Evolutionary conservation across 75 land plant species (phyloP).

Genomic region (Pinus albicaulis): DNA sequence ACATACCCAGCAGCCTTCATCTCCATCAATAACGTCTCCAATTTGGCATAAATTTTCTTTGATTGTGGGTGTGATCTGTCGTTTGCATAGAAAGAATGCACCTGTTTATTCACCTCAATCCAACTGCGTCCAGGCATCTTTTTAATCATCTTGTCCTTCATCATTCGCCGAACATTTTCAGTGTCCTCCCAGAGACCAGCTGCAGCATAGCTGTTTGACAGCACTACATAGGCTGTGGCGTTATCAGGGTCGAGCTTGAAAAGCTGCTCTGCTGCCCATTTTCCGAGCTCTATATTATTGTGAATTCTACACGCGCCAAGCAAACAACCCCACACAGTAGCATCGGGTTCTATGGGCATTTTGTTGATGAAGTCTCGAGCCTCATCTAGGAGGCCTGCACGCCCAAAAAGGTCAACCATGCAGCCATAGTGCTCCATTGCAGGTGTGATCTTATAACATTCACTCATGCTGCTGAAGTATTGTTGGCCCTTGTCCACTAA

Average conservation of each 20-base stretch:
- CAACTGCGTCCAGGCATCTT: conserved; percentile 14
- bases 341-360: conserved; percentile 11
- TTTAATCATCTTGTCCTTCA: conserved; percentile 6
- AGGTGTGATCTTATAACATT: conserved; percentile 10
- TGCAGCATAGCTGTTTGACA: conserved; percentile 15
- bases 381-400: conserved; percentile 16
- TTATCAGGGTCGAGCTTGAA: background rate
- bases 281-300: conserved; percentile 6
- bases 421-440: conserved; percentile 13
- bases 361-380: conserved; percentile 7
- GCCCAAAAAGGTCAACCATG: conserved; percentile 24
- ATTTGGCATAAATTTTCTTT: background rate
- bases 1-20: conserved; percentile 14
- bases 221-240: conserved; percentile 11
- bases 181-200: conserved; percentile 15
- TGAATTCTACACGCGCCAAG: conserved; percentile 16
- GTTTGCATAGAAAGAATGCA: conserved; percentile 9
- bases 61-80: conserved; percentile 13
- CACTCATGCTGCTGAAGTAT: conserved; percentile 12
- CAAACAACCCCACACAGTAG: conserved; percentile 6
- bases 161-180: background rate
- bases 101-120: conserved; percentile 10
- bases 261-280: background rate
- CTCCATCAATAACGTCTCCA: conserved; percentile 4
- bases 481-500: conserved; percentile 13